These are phyloP conservation scores for Eimeria maxima DNA, from an alignment of 169 alveolate genomes.

Conservation along the genomic window DNA sequence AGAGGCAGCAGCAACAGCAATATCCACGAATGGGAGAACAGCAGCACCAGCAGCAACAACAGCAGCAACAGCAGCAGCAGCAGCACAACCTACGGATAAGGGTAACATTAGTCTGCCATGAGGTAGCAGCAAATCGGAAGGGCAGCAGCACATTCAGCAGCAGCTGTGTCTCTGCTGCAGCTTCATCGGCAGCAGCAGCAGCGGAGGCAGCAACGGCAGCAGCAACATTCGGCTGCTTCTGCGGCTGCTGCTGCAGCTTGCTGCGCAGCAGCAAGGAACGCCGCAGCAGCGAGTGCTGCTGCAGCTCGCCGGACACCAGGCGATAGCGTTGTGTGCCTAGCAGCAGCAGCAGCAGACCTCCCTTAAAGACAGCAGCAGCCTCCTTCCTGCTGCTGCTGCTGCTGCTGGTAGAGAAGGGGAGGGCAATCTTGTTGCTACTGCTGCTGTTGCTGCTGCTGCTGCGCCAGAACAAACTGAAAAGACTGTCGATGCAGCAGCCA, in stretches of 20 bases:
- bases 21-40: neutral
- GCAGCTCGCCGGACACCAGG: constrained; percentile 64
- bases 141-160: constrained; percentile 56
- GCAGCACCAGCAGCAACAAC: constrained; percentile 15
- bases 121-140: neutral
- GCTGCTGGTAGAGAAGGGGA: neutral
- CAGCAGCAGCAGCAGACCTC: constrained; percentile 53
- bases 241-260: constrained; percentile 49
- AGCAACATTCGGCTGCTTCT: neutral
- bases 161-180: constrained; percentile 37
- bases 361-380: neutral
- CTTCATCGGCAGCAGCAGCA: constrained; percentile 67
- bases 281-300: constrained; percentile 51
- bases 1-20: neutral
- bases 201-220: neutral
- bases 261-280: neutral
- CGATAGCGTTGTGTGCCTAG: neutral
- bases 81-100: neutral
- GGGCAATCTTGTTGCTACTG: constrained; percentile 24
- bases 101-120: neutral
- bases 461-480: constrained; percentile 42
- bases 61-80: constrained; percentile 41
- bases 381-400: constrained; percentile 50
- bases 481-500: constrained; percentile 49
- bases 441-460: constrained; percentile 39